These are phyloP conservation scores for Sextonia rubra DNA, from an alignment of 164 flowering plant genomes.

Conservation along the genomic window DNA sequence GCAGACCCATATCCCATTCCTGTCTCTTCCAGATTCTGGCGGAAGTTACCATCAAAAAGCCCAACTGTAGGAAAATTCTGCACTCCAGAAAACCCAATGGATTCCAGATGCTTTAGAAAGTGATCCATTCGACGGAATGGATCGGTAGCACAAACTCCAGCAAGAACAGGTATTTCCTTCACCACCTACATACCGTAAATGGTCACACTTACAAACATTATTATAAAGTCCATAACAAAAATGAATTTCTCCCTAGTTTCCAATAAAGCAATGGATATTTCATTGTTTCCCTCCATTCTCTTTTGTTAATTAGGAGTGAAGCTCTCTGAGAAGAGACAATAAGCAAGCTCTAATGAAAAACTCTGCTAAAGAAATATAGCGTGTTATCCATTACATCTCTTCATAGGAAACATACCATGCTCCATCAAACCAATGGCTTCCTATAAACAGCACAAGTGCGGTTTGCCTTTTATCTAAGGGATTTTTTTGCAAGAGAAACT, in stretches of 20 bases:
- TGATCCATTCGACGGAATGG: conserved; percentile 89
- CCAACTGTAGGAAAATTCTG: conserved; percentile 99
- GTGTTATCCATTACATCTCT: too few relatives aligned
- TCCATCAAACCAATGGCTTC: too few relatives aligned
- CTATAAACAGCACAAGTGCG: too few relatives aligned
- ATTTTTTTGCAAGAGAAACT: too few relatives aligned
- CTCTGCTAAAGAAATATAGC: too few relatives aligned
- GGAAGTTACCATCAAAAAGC: conserved; percentile 88
- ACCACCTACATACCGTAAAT: conserved; percentile 57
- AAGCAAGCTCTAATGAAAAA: too few relatives aligned
- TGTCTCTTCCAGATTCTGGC: conserved; percentile 95
- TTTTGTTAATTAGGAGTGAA: background rate
- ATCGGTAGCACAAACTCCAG: conserved; percentile 95
- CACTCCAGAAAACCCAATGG: conserved; percentile 82
- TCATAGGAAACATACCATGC: too few relatives aligned
- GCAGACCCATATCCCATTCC: conserved; percentile 95
- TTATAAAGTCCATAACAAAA: background rate
- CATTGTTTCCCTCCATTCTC: too few relatives aligned
- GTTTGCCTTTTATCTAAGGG: too few relatives aligned
- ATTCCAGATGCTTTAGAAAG: conserved; percentile 76
- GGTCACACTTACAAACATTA: background rate
- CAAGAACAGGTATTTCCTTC: conserved; percentile 83
- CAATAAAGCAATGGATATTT: background rate
- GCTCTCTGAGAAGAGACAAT: too few relatives aligned
- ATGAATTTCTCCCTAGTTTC: background rate